Percentiles rank a stretch among this genome's conserved stretches.
These are phyloP conservation scores for Trifolium dubium DNA, from an alignment of 306 rosid genomes.

Conservation along the genomic window DNA sequence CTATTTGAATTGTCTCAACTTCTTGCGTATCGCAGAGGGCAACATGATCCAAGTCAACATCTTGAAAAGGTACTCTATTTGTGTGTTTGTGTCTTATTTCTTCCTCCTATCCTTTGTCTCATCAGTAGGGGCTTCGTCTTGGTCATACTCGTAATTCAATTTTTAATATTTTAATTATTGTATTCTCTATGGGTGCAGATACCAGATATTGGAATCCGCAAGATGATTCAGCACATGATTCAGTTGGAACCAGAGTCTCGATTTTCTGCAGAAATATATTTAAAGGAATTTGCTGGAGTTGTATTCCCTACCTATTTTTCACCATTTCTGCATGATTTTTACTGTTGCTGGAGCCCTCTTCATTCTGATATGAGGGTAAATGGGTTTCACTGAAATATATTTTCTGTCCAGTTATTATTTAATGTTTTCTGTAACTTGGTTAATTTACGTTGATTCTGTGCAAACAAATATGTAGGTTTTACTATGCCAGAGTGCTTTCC, in stretches of 20 bases:
- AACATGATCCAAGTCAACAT: slow-evolving; percentile 86
- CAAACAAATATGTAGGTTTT: slow-evolving; percentile 59
- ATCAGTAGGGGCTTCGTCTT: slow-evolving; percentile 14
- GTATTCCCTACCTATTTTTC: slow-evolving; percentile 91
- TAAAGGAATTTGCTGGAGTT: slow-evolving; percentile 72
- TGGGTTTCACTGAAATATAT: slow-evolving; percentile 26
- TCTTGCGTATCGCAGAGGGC: slow-evolving; percentile 99
- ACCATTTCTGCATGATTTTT: slow-evolving; percentile 89
- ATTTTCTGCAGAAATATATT: slow-evolving; percentile 83
- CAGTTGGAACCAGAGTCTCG: slow-evolving; percentile 89
- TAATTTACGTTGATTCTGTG: slow-evolving; percentile 34
- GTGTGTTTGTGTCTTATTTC: slow-evolving; percentile 13
- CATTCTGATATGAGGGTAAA: slow-evolving; percentile 94
- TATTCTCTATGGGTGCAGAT: slow-evolving; percentile 63
- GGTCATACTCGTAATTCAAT: slow-evolving; percentile 15
- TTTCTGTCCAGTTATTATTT: slow-evolving; percentile 9
- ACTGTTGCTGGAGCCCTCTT: slow-evolving; percentile 90
- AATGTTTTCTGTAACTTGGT: slow-evolving; percentile 35
- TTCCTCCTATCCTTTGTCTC: background rate
- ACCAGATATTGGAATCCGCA: slow-evolving; percentile 88
- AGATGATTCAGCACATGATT: slow-evolving; percentile 95
- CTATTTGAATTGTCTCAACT: slow-evolving; percentile 94
- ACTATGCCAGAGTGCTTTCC: slow-evolving; percentile 89
- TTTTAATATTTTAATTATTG: slow-evolving; percentile 30
- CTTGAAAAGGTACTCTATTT: slow-evolving; percentile 79